Evolutionary conservation across 306 rosid genomes (phyloP).

Genomic region (Echinosophora koreensis): DNA sequence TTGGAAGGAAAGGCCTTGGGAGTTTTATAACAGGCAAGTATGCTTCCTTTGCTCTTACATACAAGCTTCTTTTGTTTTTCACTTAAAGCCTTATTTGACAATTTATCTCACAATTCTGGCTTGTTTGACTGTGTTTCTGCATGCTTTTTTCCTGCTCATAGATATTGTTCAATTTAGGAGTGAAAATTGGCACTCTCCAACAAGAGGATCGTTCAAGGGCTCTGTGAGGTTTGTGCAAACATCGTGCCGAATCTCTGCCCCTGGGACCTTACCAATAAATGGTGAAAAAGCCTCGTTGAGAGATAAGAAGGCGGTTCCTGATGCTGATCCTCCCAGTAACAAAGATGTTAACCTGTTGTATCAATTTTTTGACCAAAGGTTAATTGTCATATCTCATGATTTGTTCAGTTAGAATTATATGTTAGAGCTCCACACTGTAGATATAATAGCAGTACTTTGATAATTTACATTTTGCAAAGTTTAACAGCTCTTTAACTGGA

Average conservation of each 20-base stretch:
- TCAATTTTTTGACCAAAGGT: conserved; percentile 81
- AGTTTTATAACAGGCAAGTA: conserved; percentile 65
- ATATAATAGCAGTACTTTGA: conserved; percentile 13
- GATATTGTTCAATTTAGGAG: conserved; percentile 52
- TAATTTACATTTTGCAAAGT: neutral
- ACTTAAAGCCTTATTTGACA: neutral
- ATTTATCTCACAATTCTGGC: neutral
- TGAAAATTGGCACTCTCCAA: conserved; percentile 49
- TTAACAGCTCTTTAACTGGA: conserved; percentile 29
- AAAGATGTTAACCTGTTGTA: conserved; percentile 71
- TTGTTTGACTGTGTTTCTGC: conserved; percentile 22
- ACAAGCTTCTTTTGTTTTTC: neutral
- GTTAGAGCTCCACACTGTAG: neutral
- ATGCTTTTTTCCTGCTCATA: conserved; percentile 23
- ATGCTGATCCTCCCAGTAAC: conserved; percentile 86
- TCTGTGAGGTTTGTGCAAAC: conserved; percentile 63
- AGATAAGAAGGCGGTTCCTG: conserved; percentile 75
- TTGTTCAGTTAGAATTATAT: neutral
- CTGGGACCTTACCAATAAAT: conserved; percentile 52
- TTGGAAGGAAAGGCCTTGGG: conserved; percentile 51
- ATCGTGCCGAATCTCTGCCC: conserved; percentile 56
- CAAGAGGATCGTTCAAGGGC: conserved; percentile 53
- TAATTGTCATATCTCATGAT: conserved; percentile 1
- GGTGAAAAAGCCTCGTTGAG: conserved; percentile 52
- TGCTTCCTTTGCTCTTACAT: neutral